Evolutionary conservation across 2,329 filamentous ascomycete species (phyloP), one percentile per base, ranked within the genome.

Genomic region (Dendrostoma leiphaemia): DNA sequence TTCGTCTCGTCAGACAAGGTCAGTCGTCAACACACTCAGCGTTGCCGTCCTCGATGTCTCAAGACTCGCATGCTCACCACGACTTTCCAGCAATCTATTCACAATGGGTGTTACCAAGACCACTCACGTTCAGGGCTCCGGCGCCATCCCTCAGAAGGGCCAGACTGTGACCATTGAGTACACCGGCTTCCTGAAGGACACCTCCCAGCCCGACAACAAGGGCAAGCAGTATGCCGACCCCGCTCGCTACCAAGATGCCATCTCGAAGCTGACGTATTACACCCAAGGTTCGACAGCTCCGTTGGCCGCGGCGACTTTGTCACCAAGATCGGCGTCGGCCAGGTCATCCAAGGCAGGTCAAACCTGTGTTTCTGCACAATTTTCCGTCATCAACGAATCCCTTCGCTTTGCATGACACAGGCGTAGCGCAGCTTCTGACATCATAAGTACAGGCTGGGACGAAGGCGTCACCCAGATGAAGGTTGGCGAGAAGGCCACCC

Each of bases 101-200:
- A 79, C 59, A 65, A 91, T 91, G 88, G 86, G 81, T 71, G 89
- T 96, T 66, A 80, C 77, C 56, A 95, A 91, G 79, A 80, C 78
- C 47, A 72, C 82, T 60, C 70, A 86, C 63, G 67, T 73, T 32
- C 71, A 81, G 59, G 92, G 93, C 66, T 79, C 80, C 65, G 78
- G 79, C 54, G 69, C 84, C 64, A 76, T 72, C 61, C 89, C 93
- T 54, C 67, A 73, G 61, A 65, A 67, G 15, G 88, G 90, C 61
- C 85, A 97, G 70, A 83, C 74, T 24, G 90, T 97, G 66, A 83
- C 82, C 67, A 96, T 97, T 68, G 84, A 94, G 74, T 97, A 97
- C 81, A 94, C 88, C 38, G 94, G 94, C 65, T 96, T 79, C 74
- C 80, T 97, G 60, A 89, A 88, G 74, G 86, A 95, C 66, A 66